phyloP scores from a whole-genome alignment of 1,284 basidiomycete genomes.

The Tetrapyrgos nigripes region DNA sequence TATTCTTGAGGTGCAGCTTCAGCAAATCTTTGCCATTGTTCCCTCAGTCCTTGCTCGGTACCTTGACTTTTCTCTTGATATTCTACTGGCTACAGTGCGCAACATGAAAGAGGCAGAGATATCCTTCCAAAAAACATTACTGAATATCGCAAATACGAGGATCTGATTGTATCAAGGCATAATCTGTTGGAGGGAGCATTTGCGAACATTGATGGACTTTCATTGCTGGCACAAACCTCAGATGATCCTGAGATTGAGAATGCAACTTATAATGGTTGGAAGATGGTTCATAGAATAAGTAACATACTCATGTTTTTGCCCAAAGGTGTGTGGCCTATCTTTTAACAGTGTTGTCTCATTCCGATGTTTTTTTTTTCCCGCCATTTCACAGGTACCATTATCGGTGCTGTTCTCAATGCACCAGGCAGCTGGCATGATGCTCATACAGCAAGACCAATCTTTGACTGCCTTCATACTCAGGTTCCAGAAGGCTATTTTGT shows the following conservation, averaged over 20 bases:
- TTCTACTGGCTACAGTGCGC: conserved; percentile 27
- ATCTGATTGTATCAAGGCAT: conserved; percentile 41
- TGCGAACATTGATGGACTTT: conserved; percentile 26
- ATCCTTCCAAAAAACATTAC: conserved; percentile 34
- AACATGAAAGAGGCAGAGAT: conserved; percentile 41
- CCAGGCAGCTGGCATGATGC: conserved; percentile 53
- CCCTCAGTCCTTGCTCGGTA: conserved; percentile 41
- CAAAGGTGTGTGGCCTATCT: conserved; percentile 26
- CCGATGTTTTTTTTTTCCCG: conserved; percentile 10
- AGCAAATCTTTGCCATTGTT: conserved; percentile 44
- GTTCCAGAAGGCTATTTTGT: conserved; percentile 41
- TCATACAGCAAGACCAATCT: conserved; percentile 37
- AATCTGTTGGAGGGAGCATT: conserved; percentile 47
- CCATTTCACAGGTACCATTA: conserved; percentile 33
- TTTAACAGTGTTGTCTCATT: not conserved
- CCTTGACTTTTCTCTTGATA: conserved; percentile 37
- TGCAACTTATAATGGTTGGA: too few relatives aligned
- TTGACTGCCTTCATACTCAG: conserved; percentile 28
- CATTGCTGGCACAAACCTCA: conserved; percentile 15
- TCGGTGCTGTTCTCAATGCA: conserved; percentile 36
- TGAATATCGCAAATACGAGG: conserved; percentile 35
- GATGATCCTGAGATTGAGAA: conserved; percentile 14
- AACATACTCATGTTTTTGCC: conserved; percentile 28
- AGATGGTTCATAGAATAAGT: conserved; percentile 23
- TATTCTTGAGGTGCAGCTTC: conserved; percentile 43